Percentiles rank a stretch among this genome's conserved stretches.
phyloP scores from a whole-genome alignment of 345 rosid genomes.

The Heritiera littoralis region DNA sequence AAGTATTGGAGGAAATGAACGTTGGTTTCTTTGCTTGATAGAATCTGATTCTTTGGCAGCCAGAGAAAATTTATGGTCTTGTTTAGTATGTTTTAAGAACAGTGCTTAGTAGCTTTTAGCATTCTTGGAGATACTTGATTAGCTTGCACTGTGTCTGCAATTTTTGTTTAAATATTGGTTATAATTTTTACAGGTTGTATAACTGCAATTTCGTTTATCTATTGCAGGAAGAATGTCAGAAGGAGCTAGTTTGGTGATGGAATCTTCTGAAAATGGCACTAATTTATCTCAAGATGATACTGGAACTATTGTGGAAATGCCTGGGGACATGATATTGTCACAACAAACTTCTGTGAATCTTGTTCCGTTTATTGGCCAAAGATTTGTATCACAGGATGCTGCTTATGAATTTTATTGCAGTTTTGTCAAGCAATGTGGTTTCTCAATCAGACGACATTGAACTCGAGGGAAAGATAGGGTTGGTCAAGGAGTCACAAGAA shows the following conservation, averaged over 20 bases:
- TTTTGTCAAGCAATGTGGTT: constrained; percentile 64
- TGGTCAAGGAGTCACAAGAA: constrained; percentile 61
- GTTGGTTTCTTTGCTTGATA: neutral
- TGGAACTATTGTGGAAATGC: constrained; percentile 41
- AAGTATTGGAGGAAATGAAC: neutral
- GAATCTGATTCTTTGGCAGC: constrained; percentile 14
- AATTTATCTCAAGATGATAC: constrained; percentile 50
- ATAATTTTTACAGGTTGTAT: constrained; percentile 15
- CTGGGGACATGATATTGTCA: constrained; percentile 50
- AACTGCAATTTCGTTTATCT: constrained; percentile 4
- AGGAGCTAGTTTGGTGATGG: constrained; percentile 40
- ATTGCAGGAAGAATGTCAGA: constrained; percentile 39
- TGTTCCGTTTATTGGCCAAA: constrained; percentile 57
- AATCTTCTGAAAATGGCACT: constrained; percentile 48
- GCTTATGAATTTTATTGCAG: constrained; percentile 70
- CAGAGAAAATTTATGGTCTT: neutral
- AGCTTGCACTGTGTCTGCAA: neutral
- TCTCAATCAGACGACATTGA: constrained; percentile 60
- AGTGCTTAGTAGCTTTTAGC: neutral
- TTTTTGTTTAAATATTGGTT: neutral
- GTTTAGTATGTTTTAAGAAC: neutral
- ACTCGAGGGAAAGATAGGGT: constrained; percentile 67
- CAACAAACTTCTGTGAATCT: constrained; percentile 60
- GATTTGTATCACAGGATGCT: constrained; percentile 65
- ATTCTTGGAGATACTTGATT: neutral